Evolutionary conservation across 495 filamentous ascomycete genomes (phyloP).

Genomic region (Daldinia concentrica): DNA sequence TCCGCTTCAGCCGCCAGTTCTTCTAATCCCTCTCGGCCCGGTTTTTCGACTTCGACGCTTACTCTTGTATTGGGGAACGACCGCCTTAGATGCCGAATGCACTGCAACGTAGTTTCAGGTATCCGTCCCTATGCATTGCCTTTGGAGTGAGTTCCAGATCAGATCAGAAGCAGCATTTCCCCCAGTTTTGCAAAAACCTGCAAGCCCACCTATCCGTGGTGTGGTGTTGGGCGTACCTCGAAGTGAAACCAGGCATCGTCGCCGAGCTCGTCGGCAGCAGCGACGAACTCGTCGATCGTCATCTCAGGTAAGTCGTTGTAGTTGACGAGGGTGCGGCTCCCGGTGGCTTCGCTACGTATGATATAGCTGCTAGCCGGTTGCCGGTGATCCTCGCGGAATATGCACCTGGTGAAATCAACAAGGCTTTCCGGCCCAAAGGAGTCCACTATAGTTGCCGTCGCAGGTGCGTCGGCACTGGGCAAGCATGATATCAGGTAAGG

Average conservation of each 20-base stretch:
- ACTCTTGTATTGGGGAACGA: slow-evolving; percentile 58
- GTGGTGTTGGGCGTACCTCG: slow-evolving; percentile 61
- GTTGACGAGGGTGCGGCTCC: slow-evolving; percentile 75
- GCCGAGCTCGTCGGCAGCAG: slow-evolving; percentile 45
- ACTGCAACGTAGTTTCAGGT: slow-evolving; percentile 68
- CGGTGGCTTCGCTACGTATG: slow-evolving; percentile 65
- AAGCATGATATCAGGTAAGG: slow-evolving; percentile 55
- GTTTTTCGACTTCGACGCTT: slow-evolving; percentile 78
- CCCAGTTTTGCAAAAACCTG: not conserved
- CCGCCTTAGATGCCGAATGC: slow-evolving; percentile 66
- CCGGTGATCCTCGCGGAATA: slow-evolving; percentile 64
- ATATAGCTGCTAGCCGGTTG: slow-evolving; percentile 77
- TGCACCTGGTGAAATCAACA: slow-evolving; percentile 63
- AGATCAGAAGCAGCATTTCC: slow-evolving; percentile 10
- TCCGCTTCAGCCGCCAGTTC: slow-evolving; percentile 70
- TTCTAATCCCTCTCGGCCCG: slow-evolving; percentile 66
- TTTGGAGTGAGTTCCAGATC: slow-evolving; percentile 33
- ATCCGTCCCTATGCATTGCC: slow-evolving; percentile 67
- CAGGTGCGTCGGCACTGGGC: slow-evolving; percentile 46
- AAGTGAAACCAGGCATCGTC: slow-evolving; percentile 73
- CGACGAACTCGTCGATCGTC: slow-evolving; percentile 64
- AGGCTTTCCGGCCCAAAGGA: slow-evolving; percentile 54
- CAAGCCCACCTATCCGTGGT: slow-evolving; percentile 1
- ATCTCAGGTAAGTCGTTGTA: slow-evolving; percentile 74
- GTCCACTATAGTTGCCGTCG: slow-evolving; percentile 49